Percentiles rank a stretch among this genome's conserved stretches.
Evolutionary conservation across 176 grass and related monocot species (phyloP).

Genomic region (Elymus sibiricus): DNA sequence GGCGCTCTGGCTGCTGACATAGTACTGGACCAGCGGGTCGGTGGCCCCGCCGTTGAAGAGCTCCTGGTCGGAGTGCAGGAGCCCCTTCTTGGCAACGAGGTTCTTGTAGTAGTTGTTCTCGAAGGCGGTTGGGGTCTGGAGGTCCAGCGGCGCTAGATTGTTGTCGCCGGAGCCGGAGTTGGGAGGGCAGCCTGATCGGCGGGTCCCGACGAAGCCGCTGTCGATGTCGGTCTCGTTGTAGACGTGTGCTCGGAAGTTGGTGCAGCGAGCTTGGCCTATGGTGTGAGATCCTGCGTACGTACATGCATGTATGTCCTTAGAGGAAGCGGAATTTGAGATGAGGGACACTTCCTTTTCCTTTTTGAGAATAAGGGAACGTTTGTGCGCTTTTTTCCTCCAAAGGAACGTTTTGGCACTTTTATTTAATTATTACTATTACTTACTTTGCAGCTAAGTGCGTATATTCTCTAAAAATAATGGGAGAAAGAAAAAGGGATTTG

Average conservation of each 20-base stretch:
- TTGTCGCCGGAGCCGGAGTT: constrained; percentile 36
- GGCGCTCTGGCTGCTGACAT: constrained; percentile 11
- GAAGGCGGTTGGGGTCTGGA: constrained; percentile 35
- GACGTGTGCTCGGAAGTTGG: constrained; percentile 48
- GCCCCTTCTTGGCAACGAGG: constrained; percentile 30
- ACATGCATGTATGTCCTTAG: neutral
- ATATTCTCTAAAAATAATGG: neutral
- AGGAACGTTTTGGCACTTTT: neutral
- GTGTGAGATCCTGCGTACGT: constrained; percentile 55
- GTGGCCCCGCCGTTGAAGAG: constrained; percentile 50
- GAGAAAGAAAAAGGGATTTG: neutral
- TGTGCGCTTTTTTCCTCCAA: neutral
- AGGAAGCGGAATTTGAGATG: neutral
- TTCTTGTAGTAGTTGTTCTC: constrained; percentile 55
- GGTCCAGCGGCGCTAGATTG: constrained; percentile 56
- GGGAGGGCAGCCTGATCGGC: constrained; percentile 19
- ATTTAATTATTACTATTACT: neutral
- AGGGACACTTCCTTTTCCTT: neutral
- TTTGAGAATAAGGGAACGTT: neutral
- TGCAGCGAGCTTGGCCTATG: constrained; percentile 62
- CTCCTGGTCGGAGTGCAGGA: constrained; percentile 67
- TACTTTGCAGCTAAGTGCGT: neutral
- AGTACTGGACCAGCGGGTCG: constrained; percentile 25
- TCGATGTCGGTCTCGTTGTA: constrained; percentile 70
- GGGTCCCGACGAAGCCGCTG: neutral